A percentile compares a stretch with the other conserved stretches of the same genome.
Conservation (phyloP, 1,284 basidiomycete species). For the Apiotrichum sp. region DNA sequence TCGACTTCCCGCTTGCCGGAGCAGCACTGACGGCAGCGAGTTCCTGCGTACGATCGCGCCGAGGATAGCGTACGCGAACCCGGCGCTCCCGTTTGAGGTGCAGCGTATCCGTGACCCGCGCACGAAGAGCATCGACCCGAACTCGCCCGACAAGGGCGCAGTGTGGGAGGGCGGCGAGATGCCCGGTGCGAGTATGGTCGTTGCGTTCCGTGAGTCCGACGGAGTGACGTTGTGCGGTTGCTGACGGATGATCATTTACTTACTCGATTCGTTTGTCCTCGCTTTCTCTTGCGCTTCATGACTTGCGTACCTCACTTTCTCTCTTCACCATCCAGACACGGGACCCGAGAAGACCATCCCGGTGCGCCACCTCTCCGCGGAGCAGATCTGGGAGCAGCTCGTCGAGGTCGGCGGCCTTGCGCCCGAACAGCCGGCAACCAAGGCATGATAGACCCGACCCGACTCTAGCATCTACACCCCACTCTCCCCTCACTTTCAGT, state of each 20-base stretch:
- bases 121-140: conserved; percentile 21
- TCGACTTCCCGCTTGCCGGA: too few species aligned
- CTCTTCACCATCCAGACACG: conserved; percentile 9
- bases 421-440: background rate
- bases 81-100: conserved; percentile 26
- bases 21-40: conserved; percentile 19
- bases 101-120: conserved; percentile 28
- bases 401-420: conserved; percentile 2
- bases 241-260: background rate
- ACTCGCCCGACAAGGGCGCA: conserved; percentile 16
- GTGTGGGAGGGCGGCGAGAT: conserved; percentile 11
- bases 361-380: conserved; percentile 21
- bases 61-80: conserved; percentile 39
- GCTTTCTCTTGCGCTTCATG: background rate
- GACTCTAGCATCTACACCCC: background rate
- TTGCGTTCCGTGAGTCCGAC: conserved; percentile 27
- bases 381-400: conserved; percentile 23
- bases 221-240: too few species aligned
- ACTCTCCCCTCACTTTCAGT: background rate
- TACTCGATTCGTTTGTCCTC: background rate
- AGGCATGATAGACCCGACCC: background rate
- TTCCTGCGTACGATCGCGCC: conserved; percentile 34
- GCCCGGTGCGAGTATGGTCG: conserved; percentile 21
- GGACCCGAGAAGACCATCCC: conserved; percentile 21
- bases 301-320: too few species aligned